phyloP scores from a whole-genome alignment of 331 rosid genomes.

The Acacia pycnantha region DNA sequence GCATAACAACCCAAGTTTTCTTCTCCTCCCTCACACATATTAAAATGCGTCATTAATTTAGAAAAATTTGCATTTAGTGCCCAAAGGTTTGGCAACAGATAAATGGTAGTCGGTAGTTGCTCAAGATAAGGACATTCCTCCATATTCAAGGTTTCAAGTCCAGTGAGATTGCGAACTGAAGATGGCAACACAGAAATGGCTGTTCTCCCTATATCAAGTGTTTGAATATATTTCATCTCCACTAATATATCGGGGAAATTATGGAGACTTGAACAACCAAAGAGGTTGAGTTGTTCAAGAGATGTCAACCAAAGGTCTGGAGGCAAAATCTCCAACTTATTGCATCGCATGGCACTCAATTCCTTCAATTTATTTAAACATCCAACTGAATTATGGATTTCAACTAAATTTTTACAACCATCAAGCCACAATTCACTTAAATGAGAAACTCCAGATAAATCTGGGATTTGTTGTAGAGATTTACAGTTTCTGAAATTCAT shows the following conservation, averaged over 20 bases:
- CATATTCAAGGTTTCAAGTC: constrained; percentile 2
- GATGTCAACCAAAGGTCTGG: not conserved
- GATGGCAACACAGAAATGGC: constrained; percentile 1
- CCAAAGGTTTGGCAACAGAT: not conserved
- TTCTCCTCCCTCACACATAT: not conserved
- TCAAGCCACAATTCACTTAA: not conserved
- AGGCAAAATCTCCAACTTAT: not conserved
- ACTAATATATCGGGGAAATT: not conserved
- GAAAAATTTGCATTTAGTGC: not conserved
- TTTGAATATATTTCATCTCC: not conserved
- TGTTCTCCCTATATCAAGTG: not conserved
- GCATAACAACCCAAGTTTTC: not conserved
- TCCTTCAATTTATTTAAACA: not conserved
- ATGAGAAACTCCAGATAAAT: constrained; percentile 13
- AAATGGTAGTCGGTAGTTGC: constrained; percentile 5
- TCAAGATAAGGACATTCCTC: not conserved
- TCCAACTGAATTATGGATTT: constrained; percentile 11
- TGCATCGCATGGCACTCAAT: not conserved
- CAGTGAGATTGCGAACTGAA: constrained; percentile 10
- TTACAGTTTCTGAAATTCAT: not conserved
- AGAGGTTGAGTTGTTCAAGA: not conserved
- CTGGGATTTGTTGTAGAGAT: not conserved
- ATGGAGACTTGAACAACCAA: not conserved
- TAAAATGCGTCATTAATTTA: no score
- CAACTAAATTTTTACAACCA: not conserved